These are phyloP conservation scores for Podosphaera fusca DNA, from an alignment of 2,329 filamentous ascomycete genomes.

Conservation along the genomic window DNA sequence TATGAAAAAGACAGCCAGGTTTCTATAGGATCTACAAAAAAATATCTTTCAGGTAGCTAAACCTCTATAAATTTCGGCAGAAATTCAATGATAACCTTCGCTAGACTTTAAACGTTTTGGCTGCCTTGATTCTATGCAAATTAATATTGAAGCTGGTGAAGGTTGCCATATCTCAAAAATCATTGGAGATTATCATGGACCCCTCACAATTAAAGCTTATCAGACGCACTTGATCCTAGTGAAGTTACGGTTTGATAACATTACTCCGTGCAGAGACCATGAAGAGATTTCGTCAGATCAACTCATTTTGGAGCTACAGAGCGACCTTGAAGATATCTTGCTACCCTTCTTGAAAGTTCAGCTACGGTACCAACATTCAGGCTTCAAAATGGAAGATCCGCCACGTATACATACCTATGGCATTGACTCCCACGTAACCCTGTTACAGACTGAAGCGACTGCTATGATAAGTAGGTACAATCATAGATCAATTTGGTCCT, in stretches of 20 bases:
- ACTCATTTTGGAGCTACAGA: constrained; percentile 34
- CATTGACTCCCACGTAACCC: constrained; percentile 22
- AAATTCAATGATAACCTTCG: neutral
- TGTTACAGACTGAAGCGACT: constrained; percentile 27
- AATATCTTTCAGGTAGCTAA: neutral
- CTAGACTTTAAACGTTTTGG: constrained; percentile 9
- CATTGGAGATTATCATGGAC: constrained; percentile 11
- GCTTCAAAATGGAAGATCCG: constrained; percentile 18
- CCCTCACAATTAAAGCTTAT: constrained; percentile 8
- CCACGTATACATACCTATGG: constrained; percentile 9
- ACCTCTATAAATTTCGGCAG: neutral
- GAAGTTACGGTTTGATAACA: constrained; percentile 10
- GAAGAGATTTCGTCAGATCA: constrained; percentile 25
- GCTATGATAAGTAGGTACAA: constrained; percentile 28
- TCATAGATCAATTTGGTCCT: constrained; percentile 27
- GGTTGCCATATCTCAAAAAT: constrained; percentile 12
- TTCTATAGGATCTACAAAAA: too few relatives aligned
- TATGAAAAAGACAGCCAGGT: too few relatives aligned
- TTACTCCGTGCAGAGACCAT: constrained; percentile 9
- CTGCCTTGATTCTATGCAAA: constrained; percentile 11
- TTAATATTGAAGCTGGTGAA: constrained; percentile 10
- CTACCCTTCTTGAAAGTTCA: constrained; percentile 28
- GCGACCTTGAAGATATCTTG: constrained; percentile 26
- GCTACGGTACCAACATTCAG: constrained; percentile 32
- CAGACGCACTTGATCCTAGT: constrained; percentile 14